These are phyloP conservation scores for Sarocladiaceae sp. DNA, from an alignment of 2,329 filamentous ascomycete genomes.

Conservation along the genomic window DNA sequence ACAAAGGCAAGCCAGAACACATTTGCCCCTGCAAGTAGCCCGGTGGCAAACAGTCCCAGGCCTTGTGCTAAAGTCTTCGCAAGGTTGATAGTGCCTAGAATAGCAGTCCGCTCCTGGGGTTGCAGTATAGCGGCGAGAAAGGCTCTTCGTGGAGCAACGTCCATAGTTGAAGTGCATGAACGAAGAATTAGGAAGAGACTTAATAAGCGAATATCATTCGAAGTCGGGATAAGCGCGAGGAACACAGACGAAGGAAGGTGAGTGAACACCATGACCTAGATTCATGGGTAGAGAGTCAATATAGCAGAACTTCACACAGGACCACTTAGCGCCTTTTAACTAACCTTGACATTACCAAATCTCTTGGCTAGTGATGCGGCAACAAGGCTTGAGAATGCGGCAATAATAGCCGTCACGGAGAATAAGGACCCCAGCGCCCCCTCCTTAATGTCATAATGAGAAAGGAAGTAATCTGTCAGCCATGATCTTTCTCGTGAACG, in stretches of 20 bases:
- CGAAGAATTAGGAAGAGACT: conserved; percentile 59
- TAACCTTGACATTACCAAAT: conserved; percentile 61
- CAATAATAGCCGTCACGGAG: conserved; percentile 47
- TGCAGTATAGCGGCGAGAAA: conserved; percentile 64
- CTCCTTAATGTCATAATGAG: conserved; percentile 41
- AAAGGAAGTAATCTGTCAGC: conserved; percentile 55
- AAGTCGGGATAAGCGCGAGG: conserved; percentile 58
- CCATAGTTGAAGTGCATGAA: conserved; percentile 63
- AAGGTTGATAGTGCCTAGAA: conserved; percentile 67
- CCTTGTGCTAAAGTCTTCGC: conserved; percentile 63
- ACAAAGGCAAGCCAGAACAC: conserved; percentile 61
- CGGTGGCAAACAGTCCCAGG: conserved; percentile 59
- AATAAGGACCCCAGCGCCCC: conserved; percentile 51
- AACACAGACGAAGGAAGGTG: conserved; percentile 66
- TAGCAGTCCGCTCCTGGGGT: conserved; percentile 62
- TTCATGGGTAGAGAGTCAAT: not conserved
- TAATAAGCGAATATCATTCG: conserved; percentile 46
- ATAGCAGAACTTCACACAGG: not conserved
- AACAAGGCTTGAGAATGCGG: conserved; percentile 46
- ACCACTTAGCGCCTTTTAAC: conserved; percentile 25
- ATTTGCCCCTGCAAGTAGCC: conserved; percentile 51
- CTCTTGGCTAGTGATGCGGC: conserved; percentile 51
- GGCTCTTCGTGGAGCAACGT: conserved; percentile 64
- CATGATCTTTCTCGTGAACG: conserved; percentile 47
- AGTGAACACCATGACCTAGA: conserved; percentile 72